These are phyloP conservation scores for Tilletia setariae DNA, from an alignment of 1,284 basidiomycete species.

Conservation along the genomic window DNA sequence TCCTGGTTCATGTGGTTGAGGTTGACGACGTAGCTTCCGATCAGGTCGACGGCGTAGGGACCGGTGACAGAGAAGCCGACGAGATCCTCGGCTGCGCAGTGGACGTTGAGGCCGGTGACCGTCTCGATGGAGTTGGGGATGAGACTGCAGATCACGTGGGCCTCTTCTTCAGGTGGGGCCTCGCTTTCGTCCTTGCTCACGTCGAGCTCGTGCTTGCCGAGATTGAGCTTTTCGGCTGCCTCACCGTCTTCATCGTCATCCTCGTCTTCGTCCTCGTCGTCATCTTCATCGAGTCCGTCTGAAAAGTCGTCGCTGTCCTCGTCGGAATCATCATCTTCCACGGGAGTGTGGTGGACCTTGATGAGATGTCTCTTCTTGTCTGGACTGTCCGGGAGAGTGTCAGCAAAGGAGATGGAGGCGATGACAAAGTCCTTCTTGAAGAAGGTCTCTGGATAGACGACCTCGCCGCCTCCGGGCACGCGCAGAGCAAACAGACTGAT, in stretches of 20 bases:
- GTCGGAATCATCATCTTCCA: slow-evolving; percentile 60
- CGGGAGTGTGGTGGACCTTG: slow-evolving; percentile 62
- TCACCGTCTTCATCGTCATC: slow-evolving; percentile 21
- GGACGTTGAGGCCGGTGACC: slow-evolving; percentile 58
- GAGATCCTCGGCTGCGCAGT: slow-evolving; percentile 68
- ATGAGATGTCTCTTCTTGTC: slow-evolving; percentile 64
- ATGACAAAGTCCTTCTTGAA: slow-evolving; percentile 67
- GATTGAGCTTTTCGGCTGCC: slow-evolving; percentile 22
- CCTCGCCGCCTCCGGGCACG: slow-evolving; percentile 65
- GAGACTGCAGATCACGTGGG: slow-evolving; percentile 58
- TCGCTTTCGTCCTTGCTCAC: slow-evolving; percentile 59
- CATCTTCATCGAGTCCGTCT: slow-evolving; percentile 57
- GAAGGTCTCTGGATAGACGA: slow-evolving; percentile 62
- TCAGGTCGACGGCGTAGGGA: slow-evolving; percentile 72
- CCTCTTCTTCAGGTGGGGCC: slow-evolving; percentile 58
- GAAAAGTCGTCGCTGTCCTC: slow-evolving; percentile 63
- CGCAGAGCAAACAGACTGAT: slow-evolving; percentile 48
- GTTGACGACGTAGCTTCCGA: slow-evolving; percentile 79
- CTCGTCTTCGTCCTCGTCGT: slow-evolving; percentile 56
- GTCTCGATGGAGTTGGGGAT: slow-evolving; percentile 72
- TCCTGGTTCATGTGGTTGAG: slow-evolving; percentile 55
- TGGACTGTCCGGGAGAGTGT: slow-evolving; percentile 64
- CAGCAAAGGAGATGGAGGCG: slow-evolving; percentile 78
- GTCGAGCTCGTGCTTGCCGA: slow-evolving; percentile 55
- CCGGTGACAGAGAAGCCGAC: slow-evolving; percentile 71